These are phyloP conservation scores for Colletotrichum noveboracense DNA, from an alignment of 2,329 filamentous ascomycete genomes.

Conservation along the genomic window DNA sequence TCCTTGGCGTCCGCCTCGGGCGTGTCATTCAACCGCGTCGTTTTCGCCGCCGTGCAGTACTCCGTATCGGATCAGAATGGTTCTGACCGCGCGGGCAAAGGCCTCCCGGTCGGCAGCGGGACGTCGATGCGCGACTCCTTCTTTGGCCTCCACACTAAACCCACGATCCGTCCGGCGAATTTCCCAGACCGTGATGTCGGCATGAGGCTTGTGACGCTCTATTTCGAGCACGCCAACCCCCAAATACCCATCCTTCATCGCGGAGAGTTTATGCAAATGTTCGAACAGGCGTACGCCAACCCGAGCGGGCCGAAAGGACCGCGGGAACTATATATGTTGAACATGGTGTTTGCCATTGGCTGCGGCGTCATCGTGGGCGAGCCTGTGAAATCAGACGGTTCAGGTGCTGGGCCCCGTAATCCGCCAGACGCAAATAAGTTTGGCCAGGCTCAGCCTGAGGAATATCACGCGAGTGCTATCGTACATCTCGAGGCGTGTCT, in stretches of 20 bases:
- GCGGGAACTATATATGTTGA: conserved; percentile 89
- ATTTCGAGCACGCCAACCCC: conserved; percentile 96
- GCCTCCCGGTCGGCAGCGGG: conserved; percentile 55
- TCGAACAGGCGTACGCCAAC: conserved; percentile 79
- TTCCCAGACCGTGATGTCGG: conserved; percentile 84
- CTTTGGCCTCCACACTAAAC: conserved; percentile 93
- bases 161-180: conserved; percentile 81
- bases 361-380: conserved; percentile 87
- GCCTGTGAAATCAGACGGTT: conserved; percentile 53
- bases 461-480: conserved; percentile 95
- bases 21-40: conserved; percentile 92
- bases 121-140: conserved; percentile 95
- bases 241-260: conserved; percentile 93
- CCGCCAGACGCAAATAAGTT: conserved; percentile 32
- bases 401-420: conserved; percentile 33
- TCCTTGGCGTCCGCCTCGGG: conserved; percentile 87
- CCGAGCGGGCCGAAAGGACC: conserved; percentile 72
- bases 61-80: conserved; percentile 70
- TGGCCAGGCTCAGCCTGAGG: conserved; percentile 78
- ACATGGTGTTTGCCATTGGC: conserved; percentile 97
- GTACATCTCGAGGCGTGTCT: conserved; percentile 89
- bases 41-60: conserved; percentile 89
- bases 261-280: conserved; percentile 86
- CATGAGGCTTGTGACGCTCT: conserved; percentile 75
- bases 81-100: conserved; percentile 42